Percentiles rank a stretch among this genome's conserved stretches.
These are phyloP conservation scores for Phytophthora cactorum DNA, from an alignment of 352 stramenopile genomes.

Conservation along the genomic window DNA sequence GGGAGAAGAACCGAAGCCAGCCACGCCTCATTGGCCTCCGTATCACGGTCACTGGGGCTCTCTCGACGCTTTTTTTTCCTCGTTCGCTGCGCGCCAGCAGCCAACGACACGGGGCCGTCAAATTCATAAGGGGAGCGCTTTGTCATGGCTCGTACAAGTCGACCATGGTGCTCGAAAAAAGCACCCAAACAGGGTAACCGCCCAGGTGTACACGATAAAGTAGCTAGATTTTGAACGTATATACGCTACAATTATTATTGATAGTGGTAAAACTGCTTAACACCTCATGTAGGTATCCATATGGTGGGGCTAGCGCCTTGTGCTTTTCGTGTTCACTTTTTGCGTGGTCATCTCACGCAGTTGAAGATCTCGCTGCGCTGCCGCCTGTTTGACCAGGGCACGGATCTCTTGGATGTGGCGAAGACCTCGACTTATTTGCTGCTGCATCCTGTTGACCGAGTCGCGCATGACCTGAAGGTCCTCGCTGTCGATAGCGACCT, in stretches of 20 bases:
- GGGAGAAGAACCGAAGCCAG: conserved; percentile 31
- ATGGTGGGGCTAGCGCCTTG: not conserved
- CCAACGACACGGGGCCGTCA: conserved; percentile 14
- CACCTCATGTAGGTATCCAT: conserved; percentile 19
- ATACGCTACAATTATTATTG: conserved; percentile 12
- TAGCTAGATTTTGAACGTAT: conserved; percentile 8
- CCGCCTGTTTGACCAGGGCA: conserved; percentile 26
- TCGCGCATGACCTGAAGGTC: conserved; percentile 34
- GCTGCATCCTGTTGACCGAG: conserved; percentile 39
- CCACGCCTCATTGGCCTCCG: conserved; percentile 29
- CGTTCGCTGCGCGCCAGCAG: conserved; percentile 5
- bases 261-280: no score
- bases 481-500: conserved; percentile 20
- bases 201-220: conserved; percentile 16
- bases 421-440: conserved; percentile 33
- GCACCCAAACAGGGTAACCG: conserved; percentile 8
- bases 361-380: conserved; percentile 11
- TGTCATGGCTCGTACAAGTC: conserved; percentile 24
- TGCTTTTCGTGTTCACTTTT: not conserved
- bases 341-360: not conserved
- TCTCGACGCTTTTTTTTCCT: conserved; percentile 37
- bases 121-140: conserved; percentile 53
- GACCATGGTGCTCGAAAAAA: not conserved
- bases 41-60: conserved; percentile 7
- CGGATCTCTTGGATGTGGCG: conserved; percentile 36